Percentiles rank a stretch among this genome's conserved stretches.
phyloP scores from a whole-genome alignment of 495 filamentous ascomycete genomes.

The Hyaloscypha variabilis region DNA sequence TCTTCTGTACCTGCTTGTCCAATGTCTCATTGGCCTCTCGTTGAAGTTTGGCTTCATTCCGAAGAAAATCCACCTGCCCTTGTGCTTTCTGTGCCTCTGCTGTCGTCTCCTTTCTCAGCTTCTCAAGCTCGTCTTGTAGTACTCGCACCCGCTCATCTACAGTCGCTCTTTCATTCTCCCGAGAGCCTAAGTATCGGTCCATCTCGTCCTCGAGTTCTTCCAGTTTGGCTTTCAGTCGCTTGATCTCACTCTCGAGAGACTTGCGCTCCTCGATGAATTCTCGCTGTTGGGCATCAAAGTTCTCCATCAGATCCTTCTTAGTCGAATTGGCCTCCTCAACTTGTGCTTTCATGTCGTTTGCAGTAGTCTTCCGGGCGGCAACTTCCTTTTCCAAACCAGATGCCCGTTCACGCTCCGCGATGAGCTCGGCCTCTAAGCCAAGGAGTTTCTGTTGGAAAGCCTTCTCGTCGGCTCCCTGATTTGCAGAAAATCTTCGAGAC shows the following conservation, averaged over 20 bases:
- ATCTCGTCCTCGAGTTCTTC: slow-evolving; percentile 92
- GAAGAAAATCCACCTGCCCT: slow-evolving; percentile 56
- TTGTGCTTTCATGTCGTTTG: slow-evolving; percentile 67
- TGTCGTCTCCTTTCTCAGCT: slow-evolving; percentile 53
- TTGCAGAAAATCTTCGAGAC: slow-evolving; percentile 68
- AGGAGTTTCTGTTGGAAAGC: slow-evolving; percentile 57
- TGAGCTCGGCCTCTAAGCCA: slow-evolving; percentile 80
- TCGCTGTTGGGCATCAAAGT: slow-evolving; percentile 86
- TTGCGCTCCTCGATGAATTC: slow-evolving; percentile 87
- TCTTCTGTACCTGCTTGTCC: slow-evolving; percentile 53
- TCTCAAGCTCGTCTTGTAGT: slow-evolving; percentile 72
- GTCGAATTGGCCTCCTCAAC: slow-evolving; percentile 85
- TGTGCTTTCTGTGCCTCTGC: slow-evolving; percentile 59
- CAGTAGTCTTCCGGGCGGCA: slow-evolving; percentile 53
- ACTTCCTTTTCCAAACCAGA: slow-evolving; percentile 64
- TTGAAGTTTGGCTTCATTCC: slow-evolving; percentile 56
- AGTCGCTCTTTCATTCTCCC: slow-evolving; percentile 74
- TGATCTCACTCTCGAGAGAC: slow-evolving; percentile 76
- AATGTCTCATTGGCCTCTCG: slow-evolving; percentile 54
- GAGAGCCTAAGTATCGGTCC: slow-evolving; percentile 77
- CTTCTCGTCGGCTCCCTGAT: slow-evolving; percentile 66
- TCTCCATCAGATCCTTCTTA: slow-evolving; percentile 91
- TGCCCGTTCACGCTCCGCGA: slow-evolving; percentile 52
- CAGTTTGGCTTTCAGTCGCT: slow-evolving; percentile 68
- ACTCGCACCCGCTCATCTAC: slow-evolving; percentile 68